Percentiles rank a stretch among this genome's conserved stretches.
phyloP scores from a whole-genome alignment of 306 rosid species.

The Rubus idaeus region DNA sequence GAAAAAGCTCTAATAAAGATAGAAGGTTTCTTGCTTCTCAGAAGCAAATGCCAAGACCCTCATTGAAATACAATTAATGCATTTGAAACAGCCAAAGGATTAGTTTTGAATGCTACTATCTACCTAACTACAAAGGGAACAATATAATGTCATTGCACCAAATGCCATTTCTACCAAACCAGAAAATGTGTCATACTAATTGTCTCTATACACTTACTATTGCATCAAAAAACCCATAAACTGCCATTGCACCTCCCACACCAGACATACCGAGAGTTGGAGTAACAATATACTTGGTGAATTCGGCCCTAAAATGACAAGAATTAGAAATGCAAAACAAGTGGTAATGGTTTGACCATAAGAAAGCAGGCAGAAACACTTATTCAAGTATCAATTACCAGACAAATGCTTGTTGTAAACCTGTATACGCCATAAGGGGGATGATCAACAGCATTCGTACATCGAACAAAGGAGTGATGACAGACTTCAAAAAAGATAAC shows the following conservation, averaged over 20 bases:
- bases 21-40: constrained; percentile 47
- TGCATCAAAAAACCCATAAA: constrained; percentile 91
- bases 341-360: constrained; percentile 9
- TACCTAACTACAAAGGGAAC: neutral
- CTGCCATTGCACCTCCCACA: constrained; percentile 93
- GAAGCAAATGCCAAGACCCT: constrained; percentile 41
- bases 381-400: constrained; percentile 54
- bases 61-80: neutral
- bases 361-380: constrained; percentile 28
- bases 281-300: constrained; percentile 70
- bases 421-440: constrained; percentile 91
- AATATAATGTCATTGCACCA: constrained; percentile 17
- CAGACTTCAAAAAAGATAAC: constrained; percentile 48
- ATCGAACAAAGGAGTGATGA: constrained; percentile 53
- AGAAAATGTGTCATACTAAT: neutral
- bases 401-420: constrained; percentile 91
- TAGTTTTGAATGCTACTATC: neutral
- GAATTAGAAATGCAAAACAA: constrained; percentile 16
- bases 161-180: constrained; percentile 4
- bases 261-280: constrained; percentile 88
- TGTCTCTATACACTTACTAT: constrained; percentile 58
- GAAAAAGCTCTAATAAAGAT: neutral
- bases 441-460: constrained; percentile 70
- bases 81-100: no score
- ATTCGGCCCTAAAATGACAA: constrained; percentile 62